A percentile compares a stretch with the other conserved stretches of the same genome.
phyloP scores from a whole-genome alignment of 192 early-diverging fungal genomes.

The Mortierella alpina region DNA sequence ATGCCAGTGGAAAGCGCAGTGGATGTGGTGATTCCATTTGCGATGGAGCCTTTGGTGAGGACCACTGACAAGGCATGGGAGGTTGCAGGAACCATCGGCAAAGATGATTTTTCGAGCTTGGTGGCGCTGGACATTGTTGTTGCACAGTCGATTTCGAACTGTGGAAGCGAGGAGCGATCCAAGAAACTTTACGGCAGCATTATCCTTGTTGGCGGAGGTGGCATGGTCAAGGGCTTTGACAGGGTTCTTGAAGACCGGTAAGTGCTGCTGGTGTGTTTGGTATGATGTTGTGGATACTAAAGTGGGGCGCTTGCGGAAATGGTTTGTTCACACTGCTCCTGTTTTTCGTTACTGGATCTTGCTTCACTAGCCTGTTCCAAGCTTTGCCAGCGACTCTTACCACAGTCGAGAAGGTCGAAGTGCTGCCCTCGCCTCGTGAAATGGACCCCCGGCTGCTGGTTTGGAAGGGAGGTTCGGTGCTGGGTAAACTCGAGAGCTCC shows the following conservation, averaged over 20 bases:
- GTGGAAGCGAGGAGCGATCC: slow-evolving; percentile 76
- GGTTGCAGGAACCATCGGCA: slow-evolving; percentile 46
- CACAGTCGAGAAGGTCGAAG: slow-evolving; percentile 68
- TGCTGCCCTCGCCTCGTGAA: slow-evolving; percentile 83
- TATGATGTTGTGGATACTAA: not conserved
- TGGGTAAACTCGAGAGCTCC: slow-evolving; percentile 80
- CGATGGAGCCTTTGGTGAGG: slow-evolving; percentile 47
- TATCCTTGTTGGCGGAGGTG: slow-evolving; percentile 88
- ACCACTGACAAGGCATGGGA: slow-evolving; percentile 46
- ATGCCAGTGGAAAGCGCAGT: not conserved
- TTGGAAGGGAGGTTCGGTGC: slow-evolving; percentile 90
- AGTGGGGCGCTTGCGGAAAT: not conserved
- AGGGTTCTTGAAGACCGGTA: slow-evolving; percentile 72
- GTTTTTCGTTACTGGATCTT: slow-evolving; percentile 5
- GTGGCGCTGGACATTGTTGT: slow-evolving; percentile 73
- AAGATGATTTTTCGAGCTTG: slow-evolving; percentile 43
- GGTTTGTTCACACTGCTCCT: not conserved
- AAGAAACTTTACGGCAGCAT: slow-evolving; percentile 81
- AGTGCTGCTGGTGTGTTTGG: not conserved
- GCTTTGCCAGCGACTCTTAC: slow-evolving; percentile 40
- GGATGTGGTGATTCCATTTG: slow-evolving; percentile 18
- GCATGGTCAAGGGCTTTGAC: slow-evolving; percentile 75
- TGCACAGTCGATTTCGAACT: slow-evolving; percentile 73
- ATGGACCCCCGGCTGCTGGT: slow-evolving; percentile 84
- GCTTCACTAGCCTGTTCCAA: slow-evolving; percentile 44